Conservation (phyloP, 495 filamentous ascomycete species). For the Amorphotheca resinae region DNA sequence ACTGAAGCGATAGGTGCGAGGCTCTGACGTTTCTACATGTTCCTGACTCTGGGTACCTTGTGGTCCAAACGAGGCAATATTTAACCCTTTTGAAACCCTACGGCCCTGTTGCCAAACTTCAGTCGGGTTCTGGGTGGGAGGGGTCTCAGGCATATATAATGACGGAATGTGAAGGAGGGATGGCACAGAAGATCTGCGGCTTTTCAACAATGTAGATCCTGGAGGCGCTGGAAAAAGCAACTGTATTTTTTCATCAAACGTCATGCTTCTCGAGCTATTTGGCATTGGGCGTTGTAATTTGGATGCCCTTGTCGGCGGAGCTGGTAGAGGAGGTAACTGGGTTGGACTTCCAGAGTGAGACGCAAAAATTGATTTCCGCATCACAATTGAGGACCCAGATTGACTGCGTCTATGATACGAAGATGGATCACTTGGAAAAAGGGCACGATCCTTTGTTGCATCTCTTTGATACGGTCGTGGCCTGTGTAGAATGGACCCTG, state of each 20-base stretch:
- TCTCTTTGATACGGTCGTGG: conserved; percentile 40
- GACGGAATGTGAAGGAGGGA: conserved; percentile 16
- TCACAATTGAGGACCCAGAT: conserved; percentile 30
- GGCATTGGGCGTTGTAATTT: conserved; percentile 24
- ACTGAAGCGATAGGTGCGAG: conserved; percentile 13
- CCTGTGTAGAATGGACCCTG: conserved; percentile 30
- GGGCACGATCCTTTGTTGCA: conserved; percentile 24
- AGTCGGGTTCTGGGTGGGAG: conserved; percentile 1
- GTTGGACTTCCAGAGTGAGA: conserved; percentile 34
- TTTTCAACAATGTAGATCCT: conserved; percentile 13
- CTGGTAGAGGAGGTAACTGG: conserved; percentile 30
- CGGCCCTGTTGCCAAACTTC: conserved; percentile 2
- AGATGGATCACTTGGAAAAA: conserved; percentile 31
- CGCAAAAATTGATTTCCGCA: conserved; percentile 31
- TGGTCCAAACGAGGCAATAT: conserved; percentile 13
- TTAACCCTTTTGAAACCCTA: conserved; percentile 16
- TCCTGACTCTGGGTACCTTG: conserved; percentile 1
- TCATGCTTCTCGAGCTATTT: conserved; percentile 40
- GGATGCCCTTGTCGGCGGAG: conserved; percentile 26
- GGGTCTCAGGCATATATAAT: conserved; percentile 7
- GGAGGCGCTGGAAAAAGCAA: conserved; percentile 33
- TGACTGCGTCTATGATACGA: conserved; percentile 31
- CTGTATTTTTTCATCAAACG: conserved; percentile 36
- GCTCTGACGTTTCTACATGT: neutral
- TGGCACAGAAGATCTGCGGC: conserved; percentile 31